These are phyloP conservation scores for Neurospora sp. DNA, from an alignment of 495 filamentous ascomycete species.

Conservation along the genomic window DNA sequence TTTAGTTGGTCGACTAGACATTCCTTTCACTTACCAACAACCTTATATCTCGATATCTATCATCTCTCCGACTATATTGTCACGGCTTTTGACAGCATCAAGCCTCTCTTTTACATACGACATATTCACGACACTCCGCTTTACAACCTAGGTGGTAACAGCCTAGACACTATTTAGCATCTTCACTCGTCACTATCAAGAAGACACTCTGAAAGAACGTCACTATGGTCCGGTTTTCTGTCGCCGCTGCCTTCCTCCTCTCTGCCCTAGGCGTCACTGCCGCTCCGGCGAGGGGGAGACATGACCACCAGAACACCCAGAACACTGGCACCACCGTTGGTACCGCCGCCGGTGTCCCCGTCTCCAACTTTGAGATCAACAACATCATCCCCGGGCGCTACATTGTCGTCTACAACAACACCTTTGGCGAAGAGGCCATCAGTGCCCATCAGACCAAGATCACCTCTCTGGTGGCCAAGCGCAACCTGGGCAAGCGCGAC, in stretches of 20 bases:
- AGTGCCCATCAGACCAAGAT: conserved; percentile 29
- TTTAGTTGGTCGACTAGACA: not conserved
- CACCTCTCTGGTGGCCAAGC: conserved; percentile 33
- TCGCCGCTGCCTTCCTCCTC: conserved; percentile 22
- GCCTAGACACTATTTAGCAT: not conserved
- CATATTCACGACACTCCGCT: not conserved
- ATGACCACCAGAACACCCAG: not conserved
- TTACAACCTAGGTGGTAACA: not conserved
- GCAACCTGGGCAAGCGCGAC: conserved; percentile 36
- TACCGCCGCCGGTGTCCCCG: conserved; percentile 27
- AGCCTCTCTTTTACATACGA: not conserved
- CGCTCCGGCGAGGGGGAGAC: conserved; percentile 7
- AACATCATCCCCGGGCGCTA: conserved; percentile 35
- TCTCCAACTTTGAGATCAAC: conserved; percentile 30
- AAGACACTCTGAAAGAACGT: not conserved
- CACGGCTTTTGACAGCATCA: not conserved
- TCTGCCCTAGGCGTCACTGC: conserved; percentile 22
- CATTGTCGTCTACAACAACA: conserved; percentile 43
- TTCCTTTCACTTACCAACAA: not conserved
- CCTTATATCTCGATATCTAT: not conserved
- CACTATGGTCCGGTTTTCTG: conserved; percentile 21
- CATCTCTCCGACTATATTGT: not conserved
- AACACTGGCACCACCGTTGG: conserved; percentile 4
- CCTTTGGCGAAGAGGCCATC: conserved; percentile 28
- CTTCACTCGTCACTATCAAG: not conserved